Base-by-base conservation (phyloP, 2,329 filamentous ascomycete genomes). In the Arthrobotrys iridis region DNA sequence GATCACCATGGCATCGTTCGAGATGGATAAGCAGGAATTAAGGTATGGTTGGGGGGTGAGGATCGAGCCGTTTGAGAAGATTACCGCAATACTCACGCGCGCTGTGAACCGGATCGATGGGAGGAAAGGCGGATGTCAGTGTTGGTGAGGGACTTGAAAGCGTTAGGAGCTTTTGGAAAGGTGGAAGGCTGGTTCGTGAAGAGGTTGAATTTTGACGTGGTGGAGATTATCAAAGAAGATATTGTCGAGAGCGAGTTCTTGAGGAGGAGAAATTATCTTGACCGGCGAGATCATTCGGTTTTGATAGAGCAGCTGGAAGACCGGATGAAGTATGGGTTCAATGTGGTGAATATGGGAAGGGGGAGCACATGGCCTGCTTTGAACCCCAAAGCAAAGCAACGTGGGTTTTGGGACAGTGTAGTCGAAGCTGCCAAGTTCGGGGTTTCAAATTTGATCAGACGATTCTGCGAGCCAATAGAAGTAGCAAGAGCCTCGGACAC, bases 121-220 rank as follows among this genome's bases (percentile, higher is more conserved):
- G n/a, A n/a, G n/a, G n/a, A n/a, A n/a, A n/a, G n/a, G n/a, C n/a
- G n/a, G n/a, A n/a, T n/a, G n/a, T n/a, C n/a, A n/a, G n/a, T n/a
- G 22, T 66, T 46, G 62, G 37, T 66, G n/a, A 15, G 20, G 13
- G 62, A 66, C 33, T 22, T 66, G n/a, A 40, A 66, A 15, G 22
- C 13, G 3, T 41, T 66, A 15, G 33, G 45, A 26, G 6, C n/a
- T 2, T 55, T 57, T 24, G 5, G 24, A 5, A 22, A n/a, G 1
- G 46, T 57, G 2, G 46, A 48, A 11, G n/a, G 8, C 2, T 10
- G 20, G 10, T 20, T 66, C 7, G 6, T 18, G 11, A 8, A n/a
- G 6, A 55, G 33, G 37, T 15, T 66, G 2, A 66, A 66, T 24
- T 37, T n/a, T 4, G 62, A 66, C 20, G 62, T 66, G 13, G 35